These are phyloP conservation scores for Pichia cephalocereana DNA, from an alignment of 805 yeast genomes.

Conservation along the genomic window DNA sequence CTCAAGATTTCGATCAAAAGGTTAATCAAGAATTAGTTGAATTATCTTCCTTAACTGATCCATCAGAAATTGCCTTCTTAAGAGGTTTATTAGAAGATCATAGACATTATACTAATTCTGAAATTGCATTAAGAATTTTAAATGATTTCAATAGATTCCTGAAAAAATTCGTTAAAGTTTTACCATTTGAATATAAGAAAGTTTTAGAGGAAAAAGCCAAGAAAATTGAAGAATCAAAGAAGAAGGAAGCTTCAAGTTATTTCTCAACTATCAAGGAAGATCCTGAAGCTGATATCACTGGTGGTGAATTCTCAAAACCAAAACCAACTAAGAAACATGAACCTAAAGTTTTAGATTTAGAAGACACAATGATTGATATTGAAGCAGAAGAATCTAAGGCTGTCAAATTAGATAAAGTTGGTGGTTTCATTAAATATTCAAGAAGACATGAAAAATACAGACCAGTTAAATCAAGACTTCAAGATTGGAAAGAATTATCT, in stretches of 20 bases:
- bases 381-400: constrained; percentile 55
- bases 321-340: constrained; percentile 39
- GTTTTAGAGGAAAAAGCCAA: constrained; percentile 74
- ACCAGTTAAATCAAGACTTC: constrained; percentile 60
- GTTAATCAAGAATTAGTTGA: constrained; percentile 80
- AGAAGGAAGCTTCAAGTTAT: constrained; percentile 56
- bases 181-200: constrained; percentile 85
- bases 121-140: constrained; percentile 75
- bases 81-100: constrained; percentile 93
- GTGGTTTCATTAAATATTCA: constrained; percentile 91
- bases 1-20: constrained; percentile 77
- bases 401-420: constrained; percentile 64
- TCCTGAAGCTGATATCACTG: constrained; percentile 78
- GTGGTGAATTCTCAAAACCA: constrained; percentile 71
- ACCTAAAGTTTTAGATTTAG: constrained; percentile 83
- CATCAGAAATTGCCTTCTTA: constrained; percentile 87
- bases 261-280: constrained; percentile 70
- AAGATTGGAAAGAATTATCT: constrained; percentile 90
- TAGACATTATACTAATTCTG: constrained; percentile 88
- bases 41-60: constrained; percentile 66
- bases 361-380: constrained; percentile 74
- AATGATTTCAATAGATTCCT: constrained; percentile 81
- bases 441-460: constrained; percentile 84
- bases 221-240: constrained; percentile 53
- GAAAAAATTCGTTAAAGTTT: constrained; percentile 85